Conservation (phyloP, 805 yeast genomes). For the Scheffersomyces lignosus region DNA sequence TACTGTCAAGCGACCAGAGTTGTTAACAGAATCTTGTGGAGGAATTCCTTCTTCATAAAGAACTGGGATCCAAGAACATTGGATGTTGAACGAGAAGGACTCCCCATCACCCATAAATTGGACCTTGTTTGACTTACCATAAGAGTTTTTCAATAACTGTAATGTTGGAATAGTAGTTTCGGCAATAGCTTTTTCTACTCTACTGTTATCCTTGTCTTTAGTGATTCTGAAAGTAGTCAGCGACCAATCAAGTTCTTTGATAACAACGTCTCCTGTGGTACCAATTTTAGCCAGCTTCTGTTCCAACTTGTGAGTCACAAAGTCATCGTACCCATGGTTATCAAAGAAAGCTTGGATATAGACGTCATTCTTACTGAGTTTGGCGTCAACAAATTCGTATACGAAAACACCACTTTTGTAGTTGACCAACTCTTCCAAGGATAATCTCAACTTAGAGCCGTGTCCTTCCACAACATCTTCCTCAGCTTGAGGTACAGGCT, state of each 20-base stretch:
- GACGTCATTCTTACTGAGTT: constrained; percentile 52
- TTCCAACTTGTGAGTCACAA: constrained; percentile 54
- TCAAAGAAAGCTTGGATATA: constrained; percentile 79
- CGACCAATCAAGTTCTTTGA: constrained; percentile 80
- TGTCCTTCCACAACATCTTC: constrained; percentile 28
- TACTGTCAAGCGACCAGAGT: constrained; percentile 69
- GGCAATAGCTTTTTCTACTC: constrained; percentile 58
- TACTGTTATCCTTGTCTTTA: constrained; percentile 52
- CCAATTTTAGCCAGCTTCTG: constrained; percentile 36
- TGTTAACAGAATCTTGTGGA: constrained; percentile 68
- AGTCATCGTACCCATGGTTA: constrained; percentile 66
- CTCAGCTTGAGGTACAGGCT: constrained; percentile 31
- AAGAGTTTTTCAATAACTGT: constrained; percentile 65
- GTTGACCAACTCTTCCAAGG: constrained; percentile 56
- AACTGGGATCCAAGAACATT: constrained; percentile 80
- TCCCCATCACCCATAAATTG: constrained; percentile 51
- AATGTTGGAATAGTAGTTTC: constrained; percentile 66
- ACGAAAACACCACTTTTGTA: constrained; percentile 77
- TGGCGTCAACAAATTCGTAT: constrained; percentile 61
- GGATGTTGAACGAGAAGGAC: constrained; percentile 54
- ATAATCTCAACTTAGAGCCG: constrained; percentile 43
- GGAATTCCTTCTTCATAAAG: constrained; percentile 57
- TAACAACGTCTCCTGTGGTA: constrained; percentile 66
- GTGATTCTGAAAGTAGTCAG: constrained; percentile 60
- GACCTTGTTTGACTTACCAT: constrained; percentile 57